Percentiles rank a stretch among this genome's conserved stretches.
These are phyloP conservation scores for Calocybe gangraenosa DNA, from an alignment of 768 basidiomycete genomes.

Conservation along the genomic window DNA sequence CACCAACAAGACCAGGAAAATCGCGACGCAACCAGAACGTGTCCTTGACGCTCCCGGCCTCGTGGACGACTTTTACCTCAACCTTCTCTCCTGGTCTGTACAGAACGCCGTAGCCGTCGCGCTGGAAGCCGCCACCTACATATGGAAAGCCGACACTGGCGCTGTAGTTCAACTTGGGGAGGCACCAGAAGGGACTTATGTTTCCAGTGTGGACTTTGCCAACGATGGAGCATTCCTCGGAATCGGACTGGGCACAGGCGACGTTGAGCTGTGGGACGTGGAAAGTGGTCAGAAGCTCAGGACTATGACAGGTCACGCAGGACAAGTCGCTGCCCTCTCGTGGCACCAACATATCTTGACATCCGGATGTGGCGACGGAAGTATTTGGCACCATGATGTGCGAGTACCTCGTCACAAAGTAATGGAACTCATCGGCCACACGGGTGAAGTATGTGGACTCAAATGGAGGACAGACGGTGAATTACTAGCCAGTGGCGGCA, in stretches of 20 bases:
- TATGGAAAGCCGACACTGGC: slow-evolving; percentile 93
- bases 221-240: slow-evolving; percentile 80
- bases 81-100: slow-evolving; percentile 85
- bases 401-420: slow-evolving; percentile 84
- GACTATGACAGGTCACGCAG: slow-evolving; percentile 87
- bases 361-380: slow-evolving; percentile 89
- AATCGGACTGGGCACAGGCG: slow-evolving; percentile 74
- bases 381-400: slow-evolving; percentile 96
- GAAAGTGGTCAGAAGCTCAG: slow-evolving; percentile 74
- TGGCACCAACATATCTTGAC: slow-evolving; percentile 88
- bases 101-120: slow-evolving; percentile 89
- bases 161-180: slow-evolving; percentile 75
- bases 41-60: slow-evolving; percentile 94
- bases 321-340: slow-evolving; percentile 76
- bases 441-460: slow-evolving; percentile 89
- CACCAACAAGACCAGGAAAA: slow-evolving; percentile 73
- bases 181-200: slow-evolving; percentile 70
- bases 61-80: slow-evolving; percentile 96
- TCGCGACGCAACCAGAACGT: slow-evolving; percentile 85
- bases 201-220: slow-evolving; percentile 76
- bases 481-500: slow-evolving; percentile 90
- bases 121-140: slow-evolving; percentile 80
- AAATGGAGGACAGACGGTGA: slow-evolving; percentile 88
- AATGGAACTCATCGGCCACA: slow-evolving; percentile 85
- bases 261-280: slow-evolving; percentile 94